Percentiles rank a stretch among this genome's conserved stretches.
These are phyloP conservation scores for Fusarium haematococcum DNA, from an alignment of 2,329 filamentous ascomycete species.

Conservation along the genomic window DNA sequence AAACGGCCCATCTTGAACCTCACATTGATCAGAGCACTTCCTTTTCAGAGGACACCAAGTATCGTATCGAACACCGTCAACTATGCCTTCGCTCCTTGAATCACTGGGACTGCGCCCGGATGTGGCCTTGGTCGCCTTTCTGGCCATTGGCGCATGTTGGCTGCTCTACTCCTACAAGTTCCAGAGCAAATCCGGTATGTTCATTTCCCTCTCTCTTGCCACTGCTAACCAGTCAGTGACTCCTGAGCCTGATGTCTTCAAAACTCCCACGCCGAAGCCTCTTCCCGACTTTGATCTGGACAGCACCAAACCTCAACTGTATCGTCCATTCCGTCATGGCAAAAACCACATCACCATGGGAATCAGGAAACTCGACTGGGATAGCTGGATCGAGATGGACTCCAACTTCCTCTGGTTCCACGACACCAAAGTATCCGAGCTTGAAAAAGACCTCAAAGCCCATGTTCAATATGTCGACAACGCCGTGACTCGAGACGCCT, in stretches of 20 bases:
- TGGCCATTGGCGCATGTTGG: neutral
- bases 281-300: conserved; percentile 17
- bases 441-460: conserved; percentile 22
- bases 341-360: conserved; percentile 35
- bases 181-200: neutral
- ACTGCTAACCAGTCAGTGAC: neutral
- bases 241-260: neutral
- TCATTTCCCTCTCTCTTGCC: neutral
- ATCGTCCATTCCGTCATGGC: conserved; percentile 34
- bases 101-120: neutral
- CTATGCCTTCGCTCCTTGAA: neutral
- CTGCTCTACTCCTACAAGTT: neutral
- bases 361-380: conserved; percentile 31
- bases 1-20: neutral
- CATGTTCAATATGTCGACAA: conserved; percentile 35
- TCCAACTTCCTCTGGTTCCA: conserved; percentile 32
- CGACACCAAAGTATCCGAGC: conserved; percentile 28
- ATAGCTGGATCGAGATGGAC: conserved; percentile 38
- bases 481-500: conserved; percentile 23
- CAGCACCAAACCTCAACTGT: conserved; percentile 18
- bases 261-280: conserved; percentile 10
- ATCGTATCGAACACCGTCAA: neutral
- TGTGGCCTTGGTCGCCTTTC: neutral
- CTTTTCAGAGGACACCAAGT: neutral
- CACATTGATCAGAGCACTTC: neutral